Base-by-base conservation (phyloP, 75 land plant species). In the Ceratopteris richardii region DNA sequence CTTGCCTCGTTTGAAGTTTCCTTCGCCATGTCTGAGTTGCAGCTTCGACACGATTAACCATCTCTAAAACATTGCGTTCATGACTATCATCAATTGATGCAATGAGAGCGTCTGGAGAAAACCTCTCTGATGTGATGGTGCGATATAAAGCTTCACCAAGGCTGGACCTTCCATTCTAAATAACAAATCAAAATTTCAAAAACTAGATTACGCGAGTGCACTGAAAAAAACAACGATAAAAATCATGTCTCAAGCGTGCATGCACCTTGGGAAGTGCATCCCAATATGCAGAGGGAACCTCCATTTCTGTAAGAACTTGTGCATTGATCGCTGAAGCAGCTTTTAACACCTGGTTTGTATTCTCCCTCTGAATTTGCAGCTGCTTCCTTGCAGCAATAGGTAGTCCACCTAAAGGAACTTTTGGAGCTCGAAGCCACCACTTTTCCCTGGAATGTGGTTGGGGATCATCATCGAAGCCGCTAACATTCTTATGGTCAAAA, bases 361-460 rank as follows among this genome's bases (percentile, higher is more conserved):
- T 42, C 56, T 81, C 85, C 29, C 73, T 77, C 33, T 82, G 87
- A 52, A 69, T 42, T 0, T 61, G 62, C 63, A 94, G 51, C 53
- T 63, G 81, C 42, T 70, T 83, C 40, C 87, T 73, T 40, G 75
- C 69, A 6, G 63, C 42, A 18, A 68, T 76, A 18, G 96, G 83
- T 14, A 94, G 83, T 18, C 98, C 98, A 29, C 30, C 42, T 1
- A 23, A 57, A 47, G 98, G 96, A 16, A 94, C 85, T 39, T 74
- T 74, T 0, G 98, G 91, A 66, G 67, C 70, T 43, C 96, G 96
- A 7, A 94, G 74, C 98, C 98, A 94, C 96, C 96, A 94, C 43
- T 80, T 86, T 71, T 81, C 79, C 62, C 79, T 77, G 26, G 75
- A 77, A 17, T 68, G 60, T 17, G 51, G 57, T 23, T 37, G 42